phyloP scores from a whole-genome alignment of 257 asterid species.

The Petrea volubilis region DNA sequence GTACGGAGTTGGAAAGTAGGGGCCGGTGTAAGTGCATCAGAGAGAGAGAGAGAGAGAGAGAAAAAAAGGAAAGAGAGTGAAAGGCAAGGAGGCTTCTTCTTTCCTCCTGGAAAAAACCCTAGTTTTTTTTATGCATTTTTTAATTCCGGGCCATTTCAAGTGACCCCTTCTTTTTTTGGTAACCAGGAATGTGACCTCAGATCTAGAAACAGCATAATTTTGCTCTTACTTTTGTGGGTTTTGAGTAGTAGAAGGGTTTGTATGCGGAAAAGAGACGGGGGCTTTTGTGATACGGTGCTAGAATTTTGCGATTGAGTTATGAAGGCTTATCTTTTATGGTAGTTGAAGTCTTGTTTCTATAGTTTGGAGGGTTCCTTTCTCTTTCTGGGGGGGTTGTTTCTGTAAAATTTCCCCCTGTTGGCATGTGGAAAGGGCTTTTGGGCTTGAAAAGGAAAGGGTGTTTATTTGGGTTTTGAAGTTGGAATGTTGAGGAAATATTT shows the following conservation, averaged over 20 bases:
- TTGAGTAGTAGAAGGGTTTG: slow-evolving; percentile 16
- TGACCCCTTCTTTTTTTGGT: slow-evolving; percentile 3
- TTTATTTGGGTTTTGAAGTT: slow-evolving; percentile 8
- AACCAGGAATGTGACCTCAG: slow-evolving; percentile 33
- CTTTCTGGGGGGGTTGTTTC: neutral
- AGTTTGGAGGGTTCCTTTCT: slow-evolving; percentile 7
- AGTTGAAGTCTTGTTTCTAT: slow-evolving; percentile 5
- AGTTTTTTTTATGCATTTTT: slow-evolving; percentile 37
- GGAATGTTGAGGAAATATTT: slow-evolving; percentile 9
- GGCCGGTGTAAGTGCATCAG: slow-evolving; percentile 8
- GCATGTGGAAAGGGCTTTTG: neutral
- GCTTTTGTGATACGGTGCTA: slow-evolving; percentile 7
- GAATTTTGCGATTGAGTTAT: slow-evolving; percentile 20
- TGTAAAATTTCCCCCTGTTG: neutral
- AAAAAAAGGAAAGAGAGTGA: slow-evolving; percentile 12
- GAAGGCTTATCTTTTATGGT: slow-evolving; percentile 13
- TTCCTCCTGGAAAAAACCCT: slow-evolving; percentile 39
- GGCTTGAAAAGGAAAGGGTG: neutral
- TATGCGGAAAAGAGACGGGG: slow-evolving; percentile 4
- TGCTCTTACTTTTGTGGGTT: slow-evolving; percentile 17
- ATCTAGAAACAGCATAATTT: slow-evolving; percentile 32
- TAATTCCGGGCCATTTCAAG: slow-evolving; percentile 20
- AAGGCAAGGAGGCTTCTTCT: slow-evolving; percentile 18
- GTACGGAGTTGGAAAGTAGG: slow-evolving; percentile 20
- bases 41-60: slow-evolving; percentile 20